Conservation (phyloP, 1,284 basidiomycete genomes). For the Kwoniella shivajii region DNA sequence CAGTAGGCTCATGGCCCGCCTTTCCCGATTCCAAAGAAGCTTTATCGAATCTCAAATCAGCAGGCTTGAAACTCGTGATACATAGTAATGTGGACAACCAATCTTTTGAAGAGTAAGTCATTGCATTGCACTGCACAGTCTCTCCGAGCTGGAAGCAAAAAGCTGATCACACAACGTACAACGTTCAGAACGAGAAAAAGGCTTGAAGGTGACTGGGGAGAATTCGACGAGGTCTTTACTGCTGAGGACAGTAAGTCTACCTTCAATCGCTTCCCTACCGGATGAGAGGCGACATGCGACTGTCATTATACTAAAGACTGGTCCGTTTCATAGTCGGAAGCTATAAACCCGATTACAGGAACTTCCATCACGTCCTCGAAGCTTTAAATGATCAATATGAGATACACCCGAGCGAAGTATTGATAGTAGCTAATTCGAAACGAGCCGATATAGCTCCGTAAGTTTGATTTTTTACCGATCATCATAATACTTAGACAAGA, state of each 20-base stretch:
- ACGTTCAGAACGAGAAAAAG: conserved; percentile 28
- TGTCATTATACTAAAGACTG: no score
- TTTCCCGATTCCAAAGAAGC: conserved; percentile 38
- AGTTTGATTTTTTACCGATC: conserved; percentile 5
- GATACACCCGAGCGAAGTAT: conserved; percentile 30
- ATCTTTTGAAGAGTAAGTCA: conserved; percentile 31
- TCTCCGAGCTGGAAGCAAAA: neutral
- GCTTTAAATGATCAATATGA: conserved; percentile 29
- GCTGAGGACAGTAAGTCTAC: conserved; percentile 37
- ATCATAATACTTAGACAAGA: neutral
- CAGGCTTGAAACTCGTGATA: conserved; percentile 36
- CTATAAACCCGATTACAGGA: conserved; percentile 40
- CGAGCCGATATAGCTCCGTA: conserved; percentile 38
- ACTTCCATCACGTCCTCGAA: conserved; percentile 40
- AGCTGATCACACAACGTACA: neutral
- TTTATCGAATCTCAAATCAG: conserved; percentile 26
- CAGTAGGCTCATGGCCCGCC: conserved; percentile 38
- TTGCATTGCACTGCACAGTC: neutral
- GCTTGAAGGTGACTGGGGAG: conserved; percentile 28
- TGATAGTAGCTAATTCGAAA: conserved; percentile 39
- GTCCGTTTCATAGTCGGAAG: no score
- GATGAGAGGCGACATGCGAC: neutral
- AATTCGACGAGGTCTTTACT: conserved; percentile 40
- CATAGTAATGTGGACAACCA: conserved; percentile 42
- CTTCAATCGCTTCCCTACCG: neutral